Percentiles rank a stretch among this genome's conserved stretches.
These are phyloP conservation scores for Lenzites betulinus DNA, from an alignment of 768 basidiomycete species.

Conservation along the genomic window DNA sequence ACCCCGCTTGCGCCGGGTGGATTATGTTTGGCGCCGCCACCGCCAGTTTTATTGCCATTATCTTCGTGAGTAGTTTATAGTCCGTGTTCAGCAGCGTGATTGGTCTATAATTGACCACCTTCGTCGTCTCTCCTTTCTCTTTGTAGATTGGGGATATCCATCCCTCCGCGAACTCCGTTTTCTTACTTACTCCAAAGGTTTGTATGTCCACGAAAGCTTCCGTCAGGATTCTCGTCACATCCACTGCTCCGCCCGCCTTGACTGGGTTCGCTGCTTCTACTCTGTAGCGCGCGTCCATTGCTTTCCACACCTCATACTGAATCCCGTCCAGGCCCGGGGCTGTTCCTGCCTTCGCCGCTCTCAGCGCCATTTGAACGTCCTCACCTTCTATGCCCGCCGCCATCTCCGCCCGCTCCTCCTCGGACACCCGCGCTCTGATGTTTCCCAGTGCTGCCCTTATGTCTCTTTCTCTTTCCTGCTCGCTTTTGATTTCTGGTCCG, in stretches of 20 bases:
- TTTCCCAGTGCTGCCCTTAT: neutral
- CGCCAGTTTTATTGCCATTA: constrained; percentile 22
- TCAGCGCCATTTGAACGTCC: neutral
- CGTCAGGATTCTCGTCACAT: neutral
- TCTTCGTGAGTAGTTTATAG: constrained; percentile 37
- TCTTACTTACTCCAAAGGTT: neutral
- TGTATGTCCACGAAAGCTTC: neutral
- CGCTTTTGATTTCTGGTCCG: neutral
- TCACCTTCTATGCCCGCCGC: neutral
- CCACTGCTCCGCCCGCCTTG: neutral
- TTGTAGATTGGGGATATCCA: constrained; percentile 44
- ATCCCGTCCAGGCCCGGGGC: neutral
- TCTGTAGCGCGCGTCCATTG: neutral
- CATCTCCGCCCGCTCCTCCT: neutral
- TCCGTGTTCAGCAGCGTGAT: constrained; percentile 33
- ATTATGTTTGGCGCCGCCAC: constrained; percentile 24
- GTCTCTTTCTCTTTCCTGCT: neutral
- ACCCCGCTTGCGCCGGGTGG: constrained; percentile 42
- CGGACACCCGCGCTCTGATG: neutral
- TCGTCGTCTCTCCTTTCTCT: neutral
- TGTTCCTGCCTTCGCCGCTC: neutral
- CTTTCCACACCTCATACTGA: neutral
- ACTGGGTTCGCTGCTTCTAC: neutral
- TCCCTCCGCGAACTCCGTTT: constrained; percentile 31
- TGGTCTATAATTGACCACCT: constrained; percentile 19